Evolutionary conservation across 306 rosid species (phyloP).

Genomic region (peach (Prunus persica)): DNA sequence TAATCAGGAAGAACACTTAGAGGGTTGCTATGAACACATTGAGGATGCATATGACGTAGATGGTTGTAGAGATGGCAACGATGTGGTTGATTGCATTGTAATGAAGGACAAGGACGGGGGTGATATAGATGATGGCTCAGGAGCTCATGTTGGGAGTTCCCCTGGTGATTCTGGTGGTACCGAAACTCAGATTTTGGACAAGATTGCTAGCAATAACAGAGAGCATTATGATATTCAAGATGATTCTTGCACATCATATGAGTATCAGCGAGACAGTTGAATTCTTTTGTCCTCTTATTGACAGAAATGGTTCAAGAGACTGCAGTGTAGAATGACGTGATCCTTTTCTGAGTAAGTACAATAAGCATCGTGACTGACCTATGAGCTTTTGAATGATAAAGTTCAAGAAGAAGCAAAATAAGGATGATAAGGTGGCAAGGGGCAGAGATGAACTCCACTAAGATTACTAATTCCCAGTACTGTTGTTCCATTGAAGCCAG

Average conservation of each 20-base stretch:
- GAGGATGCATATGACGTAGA: conserved; percentile 26
- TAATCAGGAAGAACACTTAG: conserved; percentile 15
- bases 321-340: conserved; percentile 9
- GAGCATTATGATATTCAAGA: conserved; percentile 26
- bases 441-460: not conserved
- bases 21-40: conserved; percentile 18
- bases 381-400: not conserved
- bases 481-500: not conserved
- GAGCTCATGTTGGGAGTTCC: conserved; percentile 11
- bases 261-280: conserved; percentile 20
- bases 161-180: not conserved
- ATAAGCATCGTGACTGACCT: not conserved
- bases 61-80: not conserved
- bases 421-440: not conserved
- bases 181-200: not conserved
- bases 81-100: conserved; percentile 6
- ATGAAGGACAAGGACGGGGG: conserved; percentile 27
- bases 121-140: conserved; percentile 26
- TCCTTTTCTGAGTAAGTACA: not conserved
- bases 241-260: conserved; percentile 34
- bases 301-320: conserved; percentile 9
- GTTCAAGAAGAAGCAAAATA: not conserved
- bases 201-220: not conserved
- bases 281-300: not conserved
- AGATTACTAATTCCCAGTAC: not conserved